Base-by-base conservation (phyloP, 2,329 filamentous ascomycete species). In the Fusarium staphyleae region DNA sequence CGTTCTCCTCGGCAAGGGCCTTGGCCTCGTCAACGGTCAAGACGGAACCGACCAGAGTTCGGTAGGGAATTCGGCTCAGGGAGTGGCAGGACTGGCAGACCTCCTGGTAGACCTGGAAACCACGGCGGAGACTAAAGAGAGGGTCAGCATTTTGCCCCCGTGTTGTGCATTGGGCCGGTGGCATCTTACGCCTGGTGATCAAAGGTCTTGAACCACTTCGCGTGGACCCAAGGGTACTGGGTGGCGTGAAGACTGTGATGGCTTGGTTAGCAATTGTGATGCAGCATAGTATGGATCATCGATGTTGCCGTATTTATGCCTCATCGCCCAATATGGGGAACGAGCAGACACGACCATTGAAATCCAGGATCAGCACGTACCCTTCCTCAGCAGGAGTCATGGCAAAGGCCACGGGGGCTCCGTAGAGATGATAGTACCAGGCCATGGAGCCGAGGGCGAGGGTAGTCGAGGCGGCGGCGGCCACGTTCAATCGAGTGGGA, bases 101-200 rank as follows among this genome's bases (percentile, higher is more conserved):
- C 81, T 99, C 95, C 69, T 89, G 91, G 85, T 99, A 99, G 74
- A 99, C 95, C 81, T 96, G 93, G 87, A 98, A 99, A 79, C 95
- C 95, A 82, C 95, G 93, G 77, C 95, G 95, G 66, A 99, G 92
- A 70, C 93, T 96, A 66, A 19, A 11, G 42, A 34, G 14, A 33
- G 57, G 40, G 49, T 66, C 44, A 68, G 56, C 32, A 52, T 50
- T 9, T 55, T 47, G 36, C 29, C 40, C 49, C 33, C 12, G 32
- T 11, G 44, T 40, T 33, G 28, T 48, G 40, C 35, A 57, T 33
- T n/a, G 36, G 28, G 29, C 43, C 44, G 41, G 39, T 26, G 48
- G 57, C 53, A 24, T 81, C 91, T 88, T 88, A 96, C 90, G 92
- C 88, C 79, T 90, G 88, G 80, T 98, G 93, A 73, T 99, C 95